Base-by-base conservation (phyloP, 2,329 filamentous ascomycete species). In the Westerdykella aurantiaca region DNA sequence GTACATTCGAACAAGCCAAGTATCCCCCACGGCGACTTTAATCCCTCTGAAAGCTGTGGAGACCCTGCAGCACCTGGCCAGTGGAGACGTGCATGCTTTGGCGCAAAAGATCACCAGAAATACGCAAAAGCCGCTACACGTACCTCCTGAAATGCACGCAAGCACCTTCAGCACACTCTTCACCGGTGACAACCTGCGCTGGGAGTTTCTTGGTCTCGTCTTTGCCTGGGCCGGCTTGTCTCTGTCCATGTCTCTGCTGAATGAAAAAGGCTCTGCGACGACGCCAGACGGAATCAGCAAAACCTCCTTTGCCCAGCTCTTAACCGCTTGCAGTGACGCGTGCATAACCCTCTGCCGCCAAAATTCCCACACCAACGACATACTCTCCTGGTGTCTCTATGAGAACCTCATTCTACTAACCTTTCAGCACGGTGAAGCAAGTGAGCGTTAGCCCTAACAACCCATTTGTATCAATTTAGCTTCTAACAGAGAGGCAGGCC, bases 271-370 rank as follows among this genome's bases (percentile, higher is more conserved):
- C 18, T 21, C 18, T 21, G 18, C 18, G 18, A 21, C 18, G 18
- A 58, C 50, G 2, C 48, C 64, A 5, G 57, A 59, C n/a, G 53
- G 58, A 39, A 60, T 62, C n/a, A 53, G 47, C 14, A 57, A 50
- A 33, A 48, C 64, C 7, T 21, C 18, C 18, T 21, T 21, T 21
- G 18, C 18, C 18, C 18, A 21, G 18, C 18, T 21, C 18, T 21
- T 21, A 21, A 21, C 18, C 18, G 18, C 18, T 21, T 21, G 18
- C 18, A 21, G 18, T 21, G 18, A 21, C 18, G 18, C 18, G 18
- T 67, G 63, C 40, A 65, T 67, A 43, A 60, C 52, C 38, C 51
- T 66, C 6, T 65, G 61, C 34, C 60, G 65, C 38, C 55, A 57
- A 23, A 61, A 67, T 37, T 62, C 61, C 10, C 59, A 60, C 16